These are phyloP conservation scores for Colletotrichum aenigma DNA, from an alignment of 2,329 filamentous ascomycete species.

Conservation along the genomic window DNA sequence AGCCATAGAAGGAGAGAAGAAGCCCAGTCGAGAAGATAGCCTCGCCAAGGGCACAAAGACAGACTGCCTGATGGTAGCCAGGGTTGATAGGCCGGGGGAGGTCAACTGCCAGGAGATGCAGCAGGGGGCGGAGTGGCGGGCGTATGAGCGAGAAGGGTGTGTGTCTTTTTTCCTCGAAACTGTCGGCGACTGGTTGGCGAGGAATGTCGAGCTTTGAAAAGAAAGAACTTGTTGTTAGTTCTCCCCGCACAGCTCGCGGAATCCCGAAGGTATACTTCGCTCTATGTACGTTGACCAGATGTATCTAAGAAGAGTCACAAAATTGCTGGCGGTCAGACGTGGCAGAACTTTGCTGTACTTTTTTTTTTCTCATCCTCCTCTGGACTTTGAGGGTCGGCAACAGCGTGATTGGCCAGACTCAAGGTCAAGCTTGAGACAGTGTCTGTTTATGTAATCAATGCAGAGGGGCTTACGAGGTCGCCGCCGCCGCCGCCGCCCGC, in stretches of 20 bases:
- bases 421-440: neutral
- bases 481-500: neutral
- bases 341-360: constrained; percentile 12
- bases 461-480: neutral
- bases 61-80: constrained; percentile 7
- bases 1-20: constrained; percentile 2
- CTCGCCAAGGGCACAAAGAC: constrained; percentile 1
- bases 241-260: neutral
- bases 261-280: neutral
- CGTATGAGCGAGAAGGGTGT: neutral
- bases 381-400: neutral
- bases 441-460: neutral
- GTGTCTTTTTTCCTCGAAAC: neutral
- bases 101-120: neutral
- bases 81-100: neutral
- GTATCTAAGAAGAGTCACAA: constrained; percentile 8
- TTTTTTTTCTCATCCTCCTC: neutral
- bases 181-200: neutral
- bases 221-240: neutral
- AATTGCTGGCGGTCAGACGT: constrained; percentile 5
- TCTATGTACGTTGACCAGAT: neutral
- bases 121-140: no score
- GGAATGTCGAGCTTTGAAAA: neutral
- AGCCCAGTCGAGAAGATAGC: constrained; percentile 1
- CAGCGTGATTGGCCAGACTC: neutral